Conservation (phyloP, 2,329 filamentous ascomycete species). For the Claviceps digitariae region DNA sequence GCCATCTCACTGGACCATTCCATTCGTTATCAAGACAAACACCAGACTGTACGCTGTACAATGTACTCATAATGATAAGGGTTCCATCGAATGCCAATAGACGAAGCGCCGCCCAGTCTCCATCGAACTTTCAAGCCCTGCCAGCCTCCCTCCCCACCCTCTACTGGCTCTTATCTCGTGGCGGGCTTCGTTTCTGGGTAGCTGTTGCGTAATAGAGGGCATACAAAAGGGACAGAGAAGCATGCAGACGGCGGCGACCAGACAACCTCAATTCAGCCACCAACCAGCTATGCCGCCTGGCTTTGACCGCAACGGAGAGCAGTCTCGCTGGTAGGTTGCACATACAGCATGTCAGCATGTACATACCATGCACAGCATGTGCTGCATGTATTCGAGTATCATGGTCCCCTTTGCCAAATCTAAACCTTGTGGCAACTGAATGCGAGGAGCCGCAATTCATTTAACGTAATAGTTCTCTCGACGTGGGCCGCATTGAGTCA, state of each 20-base stretch:
- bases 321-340: not conserved
- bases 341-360: not conserved
- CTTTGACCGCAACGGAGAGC: no score
- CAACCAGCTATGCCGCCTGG: no score
- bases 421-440: not conserved
- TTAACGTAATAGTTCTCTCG: conserved; percentile 32
- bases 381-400: not conserved
- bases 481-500: conserved; percentile 6
- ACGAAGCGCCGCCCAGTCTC: not conserved
- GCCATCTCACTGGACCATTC: conserved; percentile 5
- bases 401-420: not conserved
- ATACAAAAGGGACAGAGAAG: not conserved
- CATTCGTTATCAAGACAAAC: conserved; percentile 17
- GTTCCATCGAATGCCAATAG: conserved; percentile 3
- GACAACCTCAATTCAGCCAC: not conserved
- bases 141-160: not conserved
- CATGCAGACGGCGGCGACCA: not conserved
- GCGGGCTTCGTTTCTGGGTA: not conserved
- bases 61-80: conserved; percentile 17
- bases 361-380: not conserved
- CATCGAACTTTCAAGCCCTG: not conserved
- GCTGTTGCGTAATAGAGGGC: not conserved
- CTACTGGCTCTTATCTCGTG: not conserved
- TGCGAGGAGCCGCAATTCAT: conserved; percentile 18
- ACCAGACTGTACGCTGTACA: not conserved